Evolutionary conservation across 768 basidiomycete genomes (phyloP).

Genomic region (Pleurotus cornucopiae): DNA sequence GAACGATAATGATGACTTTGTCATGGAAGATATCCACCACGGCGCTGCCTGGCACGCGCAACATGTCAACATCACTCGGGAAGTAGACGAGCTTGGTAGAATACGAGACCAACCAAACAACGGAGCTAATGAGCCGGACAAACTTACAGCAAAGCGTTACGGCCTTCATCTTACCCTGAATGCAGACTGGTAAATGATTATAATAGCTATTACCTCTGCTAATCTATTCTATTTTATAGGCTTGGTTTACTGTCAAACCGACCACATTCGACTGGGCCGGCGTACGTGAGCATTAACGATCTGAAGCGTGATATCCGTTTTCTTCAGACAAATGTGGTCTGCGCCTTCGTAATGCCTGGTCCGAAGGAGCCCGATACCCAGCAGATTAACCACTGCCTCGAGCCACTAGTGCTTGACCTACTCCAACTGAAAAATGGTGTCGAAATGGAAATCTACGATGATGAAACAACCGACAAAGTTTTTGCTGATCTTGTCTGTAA

Average conservation of each 20-base stretch:
- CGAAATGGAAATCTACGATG: conserved; percentile 19
- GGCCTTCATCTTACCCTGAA: conserved; percentile 22
- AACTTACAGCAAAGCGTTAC: conserved; percentile 11
- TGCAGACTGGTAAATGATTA: conserved; percentile 19
- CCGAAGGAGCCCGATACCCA: conserved; percentile 19
- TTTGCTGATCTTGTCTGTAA: conserved; percentile 21
- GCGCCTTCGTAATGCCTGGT: conserved; percentile 19
- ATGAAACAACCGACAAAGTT: conserved; percentile 9
- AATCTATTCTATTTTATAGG: conserved; percentile 11
- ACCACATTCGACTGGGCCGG: conserved; percentile 19
- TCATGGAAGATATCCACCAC: conserved; percentile 21
- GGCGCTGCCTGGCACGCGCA: conserved; percentile 14
- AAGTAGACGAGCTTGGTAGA: conserved; percentile 14
- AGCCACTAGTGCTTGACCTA: conserved; percentile 16
- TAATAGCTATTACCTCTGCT: background rate
- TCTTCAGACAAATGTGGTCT: conserved; percentile 19
- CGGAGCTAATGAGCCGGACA: background rate
- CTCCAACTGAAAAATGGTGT: conserved; percentile 19
- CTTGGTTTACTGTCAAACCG: conserved; percentile 16
- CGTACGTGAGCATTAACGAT: conserved; percentile 20
- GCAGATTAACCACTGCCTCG: conserved; percentile 21
- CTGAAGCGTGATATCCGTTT: conserved; percentile 15
- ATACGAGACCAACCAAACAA: conserved; percentile 8
- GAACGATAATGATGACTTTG: conserved; percentile 18
- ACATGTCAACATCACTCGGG: conserved; percentile 10